phyloP scores from a whole-genome alignment of 2,329 filamentous ascomycete species.

The Fusarium sp. region DNA sequence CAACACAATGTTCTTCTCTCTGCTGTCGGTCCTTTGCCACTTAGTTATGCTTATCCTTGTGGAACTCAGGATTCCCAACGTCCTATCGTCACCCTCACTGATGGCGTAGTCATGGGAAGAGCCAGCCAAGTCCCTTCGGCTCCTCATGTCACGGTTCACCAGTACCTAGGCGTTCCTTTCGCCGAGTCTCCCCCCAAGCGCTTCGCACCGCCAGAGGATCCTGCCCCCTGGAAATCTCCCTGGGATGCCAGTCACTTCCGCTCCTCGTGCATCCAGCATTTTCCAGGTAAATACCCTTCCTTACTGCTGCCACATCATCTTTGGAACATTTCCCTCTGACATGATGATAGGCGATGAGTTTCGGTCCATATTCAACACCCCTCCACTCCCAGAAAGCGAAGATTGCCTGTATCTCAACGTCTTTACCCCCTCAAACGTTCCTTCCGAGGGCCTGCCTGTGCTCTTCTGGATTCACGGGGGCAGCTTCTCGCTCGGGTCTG shows the following conservation, averaged over 20 bases:
- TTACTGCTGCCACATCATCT: not conserved
- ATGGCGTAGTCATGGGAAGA: not conserved
- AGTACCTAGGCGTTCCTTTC: not conserved
- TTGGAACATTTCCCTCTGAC: not conserved
- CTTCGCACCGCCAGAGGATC: not conserved
- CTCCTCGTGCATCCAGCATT: not conserved
- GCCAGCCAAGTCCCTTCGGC: not conserved
- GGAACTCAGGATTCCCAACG: not conserved
- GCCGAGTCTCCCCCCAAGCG: not conserved
- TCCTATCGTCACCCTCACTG: not conserved
- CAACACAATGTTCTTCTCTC: not conserved
- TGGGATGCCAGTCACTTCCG: not conserved
- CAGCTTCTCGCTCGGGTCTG: not conserved
- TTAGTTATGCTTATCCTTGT: not conserved
- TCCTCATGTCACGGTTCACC: not conserved
- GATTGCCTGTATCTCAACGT: not conserved
- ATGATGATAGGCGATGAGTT: not conserved
- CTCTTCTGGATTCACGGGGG: not conserved
- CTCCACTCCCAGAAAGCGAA: not conserved
- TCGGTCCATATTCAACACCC: not conserved
- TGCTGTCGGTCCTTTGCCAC: not conserved
- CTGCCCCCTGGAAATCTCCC: not conserved
- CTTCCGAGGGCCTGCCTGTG: not conserved
- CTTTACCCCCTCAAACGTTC: not conserved
- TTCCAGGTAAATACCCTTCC: not conserved